Evolutionary conservation across 164 flowering plant species (phyloP).

Genomic region (Piper longum): DNA sequence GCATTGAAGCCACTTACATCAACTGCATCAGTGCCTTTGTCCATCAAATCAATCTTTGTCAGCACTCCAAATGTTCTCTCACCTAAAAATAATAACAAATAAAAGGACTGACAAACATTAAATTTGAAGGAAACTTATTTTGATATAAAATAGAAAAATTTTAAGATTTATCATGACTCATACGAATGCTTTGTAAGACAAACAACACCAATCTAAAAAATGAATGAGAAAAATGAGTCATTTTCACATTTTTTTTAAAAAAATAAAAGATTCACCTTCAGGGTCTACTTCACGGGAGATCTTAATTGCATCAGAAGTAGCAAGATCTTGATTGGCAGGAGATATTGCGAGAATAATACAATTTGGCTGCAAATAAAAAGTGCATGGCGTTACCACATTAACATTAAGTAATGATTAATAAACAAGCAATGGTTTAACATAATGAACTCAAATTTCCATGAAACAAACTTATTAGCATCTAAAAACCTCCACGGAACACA

Average conservation of each 20-base stretch:
- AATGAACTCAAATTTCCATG: neutral
- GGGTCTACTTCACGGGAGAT: conserved; percentile 95
- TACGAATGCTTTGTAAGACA: too few relatives aligned
- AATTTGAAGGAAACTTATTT: too few relatives aligned
- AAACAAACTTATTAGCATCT: neutral
- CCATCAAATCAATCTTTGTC: conserved; percentile 97
- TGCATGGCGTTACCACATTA: neutral
- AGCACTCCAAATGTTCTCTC: conserved; percentile 86
- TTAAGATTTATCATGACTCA: too few relatives aligned
- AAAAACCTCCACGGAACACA: neutral
- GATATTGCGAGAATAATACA: conserved; percentile 82
- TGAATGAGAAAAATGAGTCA: neutral
- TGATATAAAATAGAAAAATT: neutral
- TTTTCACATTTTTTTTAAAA: neutral
- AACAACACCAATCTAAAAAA: too few relatives aligned
- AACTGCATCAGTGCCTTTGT: conserved; percentile 92
- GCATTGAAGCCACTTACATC: conserved; percentile 40
- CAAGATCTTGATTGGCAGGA: conserved; percentile 98
- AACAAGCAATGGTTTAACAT: neutral
- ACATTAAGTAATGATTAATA: too few relatives aligned
- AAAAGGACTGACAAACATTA: neutral
- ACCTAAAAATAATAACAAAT: conserved; percentile 25
- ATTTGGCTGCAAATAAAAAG: conserved; percentile 59
- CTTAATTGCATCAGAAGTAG: conserved; percentile 98
- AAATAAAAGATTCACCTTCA: conserved; percentile 32